Conservation (phyloP, 2,329 filamentous ascomycete genomes). For the Cercospora berteroae region DNA sequence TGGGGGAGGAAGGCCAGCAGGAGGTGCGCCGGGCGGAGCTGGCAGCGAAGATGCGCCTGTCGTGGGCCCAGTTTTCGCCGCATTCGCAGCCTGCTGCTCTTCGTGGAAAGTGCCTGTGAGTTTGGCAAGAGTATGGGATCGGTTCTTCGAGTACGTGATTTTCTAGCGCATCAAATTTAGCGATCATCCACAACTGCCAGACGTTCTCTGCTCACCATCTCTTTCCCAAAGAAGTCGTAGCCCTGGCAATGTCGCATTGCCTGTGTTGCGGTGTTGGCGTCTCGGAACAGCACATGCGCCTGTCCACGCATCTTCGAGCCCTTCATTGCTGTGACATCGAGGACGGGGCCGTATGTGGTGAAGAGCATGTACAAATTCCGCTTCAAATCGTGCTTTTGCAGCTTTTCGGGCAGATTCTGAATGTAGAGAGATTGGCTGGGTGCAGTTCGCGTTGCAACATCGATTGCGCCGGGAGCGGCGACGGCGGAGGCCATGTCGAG, state of each 20-base stretch:
- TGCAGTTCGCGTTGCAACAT: slow-evolving; percentile 8
- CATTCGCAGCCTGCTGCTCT: slow-evolving; percentile 14
- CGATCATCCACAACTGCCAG: slow-evolving; percentile 8
- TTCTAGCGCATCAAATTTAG: slow-evolving; percentile 54
- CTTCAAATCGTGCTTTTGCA: slow-evolving; percentile 83
- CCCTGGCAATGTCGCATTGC: slow-evolving; percentile 88
- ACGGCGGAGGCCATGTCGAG: slow-evolving; percentile 11
- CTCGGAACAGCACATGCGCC: slow-evolving; percentile 86
- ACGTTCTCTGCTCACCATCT: slow-evolving; percentile 64
- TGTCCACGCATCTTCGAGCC: slow-evolving; percentile 93
- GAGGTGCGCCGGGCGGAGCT: slow-evolving; percentile 29
- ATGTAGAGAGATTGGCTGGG: slow-evolving; percentile 69
- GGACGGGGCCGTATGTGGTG: slow-evolving; percentile 85
- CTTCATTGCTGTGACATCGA: slow-evolving; percentile 88
- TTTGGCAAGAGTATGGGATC: slow-evolving; percentile 84
- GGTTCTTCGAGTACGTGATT: slow-evolving; percentile 86
- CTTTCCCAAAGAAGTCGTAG: slow-evolving; percentile 77
- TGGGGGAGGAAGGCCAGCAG: slow-evolving; percentile 27
- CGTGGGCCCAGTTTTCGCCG: slow-evolving; percentile 44
- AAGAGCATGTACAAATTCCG: slow-evolving; percentile 90
- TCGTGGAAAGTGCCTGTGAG: slow-evolving; percentile 86
- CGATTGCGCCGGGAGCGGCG: slow-evolving; percentile 4
- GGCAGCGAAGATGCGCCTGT: slow-evolving; percentile 11
- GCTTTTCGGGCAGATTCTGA: slow-evolving; percentile 83
- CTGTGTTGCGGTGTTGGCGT: slow-evolving; percentile 87